Conservation (phyloP, 352 stramenopile species). For the Pythium apleroticum region DNA sequence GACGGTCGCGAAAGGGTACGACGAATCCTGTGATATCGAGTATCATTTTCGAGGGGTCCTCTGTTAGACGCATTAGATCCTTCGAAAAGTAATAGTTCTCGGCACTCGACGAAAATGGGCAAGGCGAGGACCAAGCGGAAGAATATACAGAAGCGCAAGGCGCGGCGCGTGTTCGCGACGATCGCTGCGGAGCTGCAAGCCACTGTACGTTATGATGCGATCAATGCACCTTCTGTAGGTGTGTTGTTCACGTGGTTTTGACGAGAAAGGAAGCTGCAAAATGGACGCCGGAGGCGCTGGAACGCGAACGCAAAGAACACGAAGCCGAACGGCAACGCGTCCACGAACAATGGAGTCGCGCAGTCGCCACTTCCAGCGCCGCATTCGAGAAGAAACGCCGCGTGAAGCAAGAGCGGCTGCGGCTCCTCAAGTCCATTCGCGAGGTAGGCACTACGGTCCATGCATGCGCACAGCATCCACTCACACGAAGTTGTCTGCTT, state of each 20-base stretch:
- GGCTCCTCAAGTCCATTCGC: conserved; percentile 53
- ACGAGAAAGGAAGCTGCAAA: conserved; percentile 34
- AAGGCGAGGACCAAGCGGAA: conserved; percentile 61
- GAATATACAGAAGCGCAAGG: conserved; percentile 77
- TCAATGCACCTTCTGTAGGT: not conserved
- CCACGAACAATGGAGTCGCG: conserved; percentile 53
- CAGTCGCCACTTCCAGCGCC: conserved; percentile 33
- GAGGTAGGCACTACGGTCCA: conserved; percentile 33
- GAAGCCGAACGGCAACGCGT: conserved; percentile 60
- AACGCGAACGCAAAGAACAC: conserved; percentile 51
- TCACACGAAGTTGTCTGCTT: not conserved
- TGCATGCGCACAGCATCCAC: not conserved
- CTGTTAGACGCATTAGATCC: not conserved
- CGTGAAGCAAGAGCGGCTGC: conserved; percentile 49
- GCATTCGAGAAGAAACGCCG: conserved; percentile 50
- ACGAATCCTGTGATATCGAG: not conserved
- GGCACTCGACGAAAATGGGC: conserved; percentile 33
- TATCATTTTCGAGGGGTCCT: conserved; percentile 10
- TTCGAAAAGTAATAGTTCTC: not conserved
- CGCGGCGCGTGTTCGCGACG: conserved; percentile 59
- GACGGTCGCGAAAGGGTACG: conserved; percentile 23
- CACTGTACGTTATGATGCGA: conserved; percentile 27
- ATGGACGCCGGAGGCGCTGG: conserved; percentile 45
- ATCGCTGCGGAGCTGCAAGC: conserved; percentile 51
- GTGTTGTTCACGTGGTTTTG: not conserved